Conservation (phyloP, 345 rosid genomes). For the Boechera stricta region DNA sequence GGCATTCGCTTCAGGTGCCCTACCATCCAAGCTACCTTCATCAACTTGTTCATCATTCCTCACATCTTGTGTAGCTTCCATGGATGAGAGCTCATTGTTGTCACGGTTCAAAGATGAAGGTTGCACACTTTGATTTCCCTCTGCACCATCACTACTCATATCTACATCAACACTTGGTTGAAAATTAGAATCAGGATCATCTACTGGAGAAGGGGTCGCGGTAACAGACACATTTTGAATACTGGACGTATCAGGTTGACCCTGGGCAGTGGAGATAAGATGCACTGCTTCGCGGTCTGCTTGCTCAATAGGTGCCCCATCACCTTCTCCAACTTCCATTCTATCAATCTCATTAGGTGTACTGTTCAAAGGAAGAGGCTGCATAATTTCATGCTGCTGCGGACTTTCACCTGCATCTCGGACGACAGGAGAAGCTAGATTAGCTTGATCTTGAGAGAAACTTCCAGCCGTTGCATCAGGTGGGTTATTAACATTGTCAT, state of each 20-base stretch:
- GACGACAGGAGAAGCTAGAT: slow-evolving; percentile 35
- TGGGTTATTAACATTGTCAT: slow-evolving; percentile 48
- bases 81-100: slow-evolving; percentile 52
- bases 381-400: slow-evolving; percentile 56
- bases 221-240: slow-evolving; percentile 45
- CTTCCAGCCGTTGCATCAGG: slow-evolving; percentile 51
- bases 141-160: slow-evolving; percentile 68
- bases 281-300: slow-evolving; percentile 49
- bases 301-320: slow-evolving; percentile 53
- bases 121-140: slow-evolving; percentile 60
- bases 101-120: slow-evolving; percentile 51
- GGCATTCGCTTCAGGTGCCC: slow-evolving; percentile 65
- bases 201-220: slow-evolving; percentile 49
- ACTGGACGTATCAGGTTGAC: slow-evolving; percentile 52
- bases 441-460: slow-evolving; percentile 41
- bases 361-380: slow-evolving; percentile 57
- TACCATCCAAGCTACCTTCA: slow-evolving; percentile 64
- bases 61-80: slow-evolving; percentile 41
- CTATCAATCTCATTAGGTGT: slow-evolving; percentile 60
- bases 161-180: slow-evolving; percentile 69
- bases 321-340: slow-evolving; percentile 80
- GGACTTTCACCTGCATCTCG: slow-evolving; percentile 47
- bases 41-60: slow-evolving; percentile 42
- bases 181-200: slow-evolving; percentile 43
- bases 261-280: slow-evolving; percentile 54